These are phyloP conservation scores for Grigorovia transvaalensis DNA, from an alignment of 805 yeast genomes.

Conservation along the genomic window DNA sequence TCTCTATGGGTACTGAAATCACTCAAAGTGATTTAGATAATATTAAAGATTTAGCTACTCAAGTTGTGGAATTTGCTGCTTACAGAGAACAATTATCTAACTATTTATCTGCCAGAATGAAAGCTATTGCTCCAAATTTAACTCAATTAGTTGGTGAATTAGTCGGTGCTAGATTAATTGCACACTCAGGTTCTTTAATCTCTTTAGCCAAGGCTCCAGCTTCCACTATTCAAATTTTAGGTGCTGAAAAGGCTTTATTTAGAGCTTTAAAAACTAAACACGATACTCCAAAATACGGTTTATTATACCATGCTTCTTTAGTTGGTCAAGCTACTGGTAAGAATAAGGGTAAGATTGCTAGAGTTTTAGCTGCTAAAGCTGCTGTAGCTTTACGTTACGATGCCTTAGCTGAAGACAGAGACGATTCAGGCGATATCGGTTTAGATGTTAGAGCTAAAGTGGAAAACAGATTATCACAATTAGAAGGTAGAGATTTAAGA, in stretches of 20 bases:
- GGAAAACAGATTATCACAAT: constrained; percentile 84
- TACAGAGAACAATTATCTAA: constrained; percentile 93
- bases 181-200: constrained; percentile 92
- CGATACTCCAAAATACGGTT: constrained; percentile 97
- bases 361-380: constrained; percentile 97
- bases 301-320: constrained; percentile 90
- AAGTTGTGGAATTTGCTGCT: constrained; percentile 89
- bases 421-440: constrained; percentile 91
- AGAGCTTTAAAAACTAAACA: constrained; percentile 98
- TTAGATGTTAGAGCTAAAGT: constrained; percentile 84
- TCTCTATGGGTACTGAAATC: constrained; percentile 99
- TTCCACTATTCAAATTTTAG: constrained; percentile 93
- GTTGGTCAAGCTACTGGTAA: constrained; percentile 97
- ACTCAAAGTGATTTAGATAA: constrained; percentile 82
- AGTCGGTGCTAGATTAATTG: constrained; percentile 95
- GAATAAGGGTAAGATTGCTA: constrained; percentile 97
- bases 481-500: constrained; percentile 95
- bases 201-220: constrained; percentile 98
- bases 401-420: constrained; percentile 94
- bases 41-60: constrained; percentile 86
- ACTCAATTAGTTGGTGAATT: constrained; percentile 94
- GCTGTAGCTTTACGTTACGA: constrained; percentile 95
- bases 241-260: constrained; percentile 98
- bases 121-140: constrained; percentile 96
- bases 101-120: constrained; percentile 90